Percentiles rank a stretch among this genome's conserved stretches.
Evolutionary conservation across 345 rosid species (phyloP).

Genomic region (Aquilaria malaccensis): DNA sequence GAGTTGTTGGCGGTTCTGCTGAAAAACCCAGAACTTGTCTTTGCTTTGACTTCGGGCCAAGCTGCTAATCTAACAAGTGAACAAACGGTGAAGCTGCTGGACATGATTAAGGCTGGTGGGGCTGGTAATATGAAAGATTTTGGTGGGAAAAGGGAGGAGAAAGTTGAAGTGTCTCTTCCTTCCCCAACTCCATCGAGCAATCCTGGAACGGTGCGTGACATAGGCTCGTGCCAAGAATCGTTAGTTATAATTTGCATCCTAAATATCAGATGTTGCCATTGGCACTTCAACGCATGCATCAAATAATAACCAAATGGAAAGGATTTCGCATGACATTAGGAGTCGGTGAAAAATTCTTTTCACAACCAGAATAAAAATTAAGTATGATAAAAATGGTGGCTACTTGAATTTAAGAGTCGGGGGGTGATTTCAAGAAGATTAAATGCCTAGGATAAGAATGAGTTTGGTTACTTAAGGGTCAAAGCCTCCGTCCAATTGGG

Average conservation of each 20-base stretch:
- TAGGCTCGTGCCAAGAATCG: constrained; percentile 26
- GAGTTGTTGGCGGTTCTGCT: constrained; percentile 92
- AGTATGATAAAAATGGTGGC: too few relatives aligned
- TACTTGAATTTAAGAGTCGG: too few relatives aligned
- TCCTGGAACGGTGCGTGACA: constrained; percentile 91
- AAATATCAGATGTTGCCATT: constrained; percentile 2
- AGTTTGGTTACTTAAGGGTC: too few relatives aligned
- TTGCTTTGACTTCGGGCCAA: constrained; percentile 84
- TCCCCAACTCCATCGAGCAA: constrained; percentile 87
- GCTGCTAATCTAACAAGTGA: constrained; percentile 51
- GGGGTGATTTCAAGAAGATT: too few relatives aligned
- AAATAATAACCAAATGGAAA: not conserved
- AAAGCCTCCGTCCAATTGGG: too few relatives aligned
- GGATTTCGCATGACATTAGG: too few relatives aligned
- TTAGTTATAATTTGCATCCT: constrained; percentile 9
- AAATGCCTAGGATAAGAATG: too few relatives aligned
- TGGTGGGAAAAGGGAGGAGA: constrained; percentile 44
- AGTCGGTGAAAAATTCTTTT: too few relatives aligned
- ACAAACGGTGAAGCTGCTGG: constrained; percentile 78
- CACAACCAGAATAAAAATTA: too few relatives aligned
- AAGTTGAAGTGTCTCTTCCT: constrained; percentile 86
- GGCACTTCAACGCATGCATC: constrained; percentile 6
- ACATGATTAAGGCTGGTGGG: constrained; percentile 61
- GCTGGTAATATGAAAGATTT: constrained; percentile 20
- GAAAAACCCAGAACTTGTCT: constrained; percentile 84